Base-by-base conservation (phyloP, 129 eudicot genomes). In the Flaveria sonorensis region DNA sequence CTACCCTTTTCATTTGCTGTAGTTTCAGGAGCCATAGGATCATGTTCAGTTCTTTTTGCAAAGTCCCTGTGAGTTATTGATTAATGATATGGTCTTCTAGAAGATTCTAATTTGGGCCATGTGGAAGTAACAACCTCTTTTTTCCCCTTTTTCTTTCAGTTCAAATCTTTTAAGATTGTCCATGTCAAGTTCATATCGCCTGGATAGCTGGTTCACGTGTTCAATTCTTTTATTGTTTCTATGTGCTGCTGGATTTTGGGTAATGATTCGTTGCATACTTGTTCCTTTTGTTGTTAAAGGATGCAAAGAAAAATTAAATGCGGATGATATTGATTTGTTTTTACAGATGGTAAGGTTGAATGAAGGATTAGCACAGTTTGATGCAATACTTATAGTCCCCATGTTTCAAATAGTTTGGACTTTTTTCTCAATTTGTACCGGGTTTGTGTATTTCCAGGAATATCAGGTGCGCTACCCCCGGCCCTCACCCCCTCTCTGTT, bases 371-470 rank as follows among this genome's bases (percentile, higher is more conserved):
- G 83, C 99, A 16, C 84, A 84, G 64, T 94, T 87, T 55, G 99
- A 94, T 85, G 99, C 97, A 9, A 94, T 94, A 77, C 89, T 94
- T 73, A 94, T 94, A 70, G 99, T 94, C 74, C 99, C 99, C 24
- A 94, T 94, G 99, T 94, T 94, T 85, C 99, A 94, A 87, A 94
- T 94, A 79, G 93, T 83, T 68, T 94, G 99, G 99, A 94, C 99
- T 0, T 94, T 91, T 76, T 94, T 94, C 82, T 94, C 99, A 47
- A 94, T 94, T 56, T 91, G 93, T 89, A 94, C 99, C 78, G 99
- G 99, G 82, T 87, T 94, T 81, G 88, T 94, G 23, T 94, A 91
- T 83, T 94, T 94, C 68, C 99, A 94, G 85, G 99, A 94, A 82
- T 94, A 89, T 78, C 99, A 94, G 99, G 98, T 94, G 60, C 76